Evolutionary conservation across 2,329 filamentous ascomycete genomes (phyloP).

Genomic region (Xylariomycetidae sp.): DNA sequence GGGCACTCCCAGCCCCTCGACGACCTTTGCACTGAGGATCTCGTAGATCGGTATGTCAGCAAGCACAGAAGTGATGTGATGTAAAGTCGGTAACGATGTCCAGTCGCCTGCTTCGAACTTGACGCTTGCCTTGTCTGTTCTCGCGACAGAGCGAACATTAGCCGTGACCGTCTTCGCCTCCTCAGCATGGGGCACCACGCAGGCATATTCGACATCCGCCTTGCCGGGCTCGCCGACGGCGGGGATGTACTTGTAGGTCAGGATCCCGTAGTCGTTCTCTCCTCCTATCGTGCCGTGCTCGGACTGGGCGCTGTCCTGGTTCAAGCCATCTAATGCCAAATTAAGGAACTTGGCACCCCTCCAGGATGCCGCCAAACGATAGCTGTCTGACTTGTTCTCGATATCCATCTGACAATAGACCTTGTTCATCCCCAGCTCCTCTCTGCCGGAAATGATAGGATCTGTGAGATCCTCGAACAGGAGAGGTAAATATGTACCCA

Average conservation of each 20-base stretch:
- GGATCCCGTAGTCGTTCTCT: conserved; percentile 38
- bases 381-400: conserved; percentile 24
- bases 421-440: conserved; percentile 61
- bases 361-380: conserved; percentile 37
- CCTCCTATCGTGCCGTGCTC: conserved; percentile 17
- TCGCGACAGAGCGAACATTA: conserved; percentile 27
- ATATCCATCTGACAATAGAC: conserved; percentile 48
- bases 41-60: conserved; percentile 54
- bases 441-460: conserved; percentile 54
- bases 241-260: conserved; percentile 56
- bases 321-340: conserved; percentile 31
- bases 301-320: conserved; percentile 18
- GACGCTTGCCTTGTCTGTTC: conserved; percentile 38
- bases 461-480: conserved; percentile 56
- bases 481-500: conserved; percentile 51
- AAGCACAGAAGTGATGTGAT: conserved; percentile 49
- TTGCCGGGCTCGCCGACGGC: conserved; percentile 45
- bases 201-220: conserved; percentile 50
- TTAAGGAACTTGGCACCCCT: conserved; percentile 35
- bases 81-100: conserved; percentile 54
- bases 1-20: conserved; percentile 48
- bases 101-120: conserved; percentile 45
- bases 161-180: conserved; percentile 27
- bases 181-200: conserved; percentile 31
- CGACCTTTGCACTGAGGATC: conserved; percentile 50